Conservation (phyloP, 2,329 filamentous ascomycete species). For the Aspergillus texensis region DNA sequence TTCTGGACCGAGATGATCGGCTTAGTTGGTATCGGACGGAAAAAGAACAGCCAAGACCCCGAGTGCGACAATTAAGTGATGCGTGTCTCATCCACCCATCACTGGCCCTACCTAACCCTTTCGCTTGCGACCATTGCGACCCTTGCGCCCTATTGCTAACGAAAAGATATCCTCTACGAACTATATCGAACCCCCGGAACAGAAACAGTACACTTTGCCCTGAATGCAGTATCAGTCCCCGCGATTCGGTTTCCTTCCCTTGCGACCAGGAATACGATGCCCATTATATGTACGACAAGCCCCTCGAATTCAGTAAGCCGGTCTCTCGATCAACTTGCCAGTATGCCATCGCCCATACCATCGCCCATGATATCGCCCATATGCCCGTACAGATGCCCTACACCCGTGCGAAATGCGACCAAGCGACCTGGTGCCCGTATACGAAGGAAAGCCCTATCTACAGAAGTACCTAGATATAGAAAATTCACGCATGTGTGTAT, state of each 20-base stretch:
- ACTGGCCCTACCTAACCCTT: background rate
- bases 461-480: background rate
- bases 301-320: background rate
- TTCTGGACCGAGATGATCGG: conserved; percentile 10
- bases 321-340: background rate
- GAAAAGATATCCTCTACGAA: background rate
- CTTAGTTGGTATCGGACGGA: background rate
- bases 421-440: background rate
- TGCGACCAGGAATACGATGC: background rate
- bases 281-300: background rate
- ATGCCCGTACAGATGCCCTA: too few relatives aligned
- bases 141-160: background rate
- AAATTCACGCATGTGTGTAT: background rate
- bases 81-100: too few relatives aligned
- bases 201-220: background rate
- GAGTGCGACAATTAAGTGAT: background rate
- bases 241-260: too few relatives aligned
- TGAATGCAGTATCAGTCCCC: background rate
- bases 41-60: background rate
- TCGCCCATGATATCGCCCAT: background rate
- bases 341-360: background rate
- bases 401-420: background rate
- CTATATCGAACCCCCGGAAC: background rate
- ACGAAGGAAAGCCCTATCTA: background rate
- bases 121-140: background rate